phyloP scores from a whole-genome alignment of 768 basidiomycete species.

The Mycena haematopus region DNA sequence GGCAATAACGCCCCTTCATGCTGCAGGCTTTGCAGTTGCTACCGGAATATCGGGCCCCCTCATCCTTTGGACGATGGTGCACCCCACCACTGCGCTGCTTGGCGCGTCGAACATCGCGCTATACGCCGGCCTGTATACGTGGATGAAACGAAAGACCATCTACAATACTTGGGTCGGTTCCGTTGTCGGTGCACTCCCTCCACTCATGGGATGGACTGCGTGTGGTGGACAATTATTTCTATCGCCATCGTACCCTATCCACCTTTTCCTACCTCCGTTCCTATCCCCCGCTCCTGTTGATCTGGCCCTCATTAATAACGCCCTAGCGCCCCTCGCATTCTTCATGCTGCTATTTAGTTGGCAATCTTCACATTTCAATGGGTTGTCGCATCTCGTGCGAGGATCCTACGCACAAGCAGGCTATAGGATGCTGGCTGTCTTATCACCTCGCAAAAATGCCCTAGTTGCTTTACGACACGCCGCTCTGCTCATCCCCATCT shows the following conservation, averaged over 20 bases:
- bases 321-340: slow-evolving; percentile 80
- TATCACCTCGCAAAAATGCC: slow-evolving; percentile 79
- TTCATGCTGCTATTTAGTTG: slow-evolving; percentile 91
- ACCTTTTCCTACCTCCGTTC: slow-evolving; percentile 68
- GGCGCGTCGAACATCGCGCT: slow-evolving; percentile 86
- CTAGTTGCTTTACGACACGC: slow-evolving; percentile 87
- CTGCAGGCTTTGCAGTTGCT: slow-evolving; percentile 73
- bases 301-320: slow-evolving; percentile 70
- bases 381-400: slow-evolving; percentile 87
- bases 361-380: slow-evolving; percentile 99
- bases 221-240: slow-evolving; percentile 83
- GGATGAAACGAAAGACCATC: slow-evolving; percentile 82
- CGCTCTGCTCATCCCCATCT: slow-evolving; percentile 75
- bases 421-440: slow-evolving; percentile 90
- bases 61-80: slow-evolving; percentile 82
- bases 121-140: slow-evolving; percentile 93
- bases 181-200: slow-evolving; percentile 91
- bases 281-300: slow-evolving; percentile 51
- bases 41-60: slow-evolving; percentile 83
- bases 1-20: slow-evolving; percentile 86
- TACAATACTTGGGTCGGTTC: slow-evolving; percentile 95
- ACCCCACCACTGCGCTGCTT: slow-evolving; percentile 83
- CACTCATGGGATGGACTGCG: slow-evolving; percentile 98
- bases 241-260: slow-evolving; percentile 60
- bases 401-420: slow-evolving; percentile 92